Evolutionary conservation across 805 yeast species (phyloP), one percentile per base, ranked within the genome.

Genomic region (Saccharomycopsis sp.): DNA sequence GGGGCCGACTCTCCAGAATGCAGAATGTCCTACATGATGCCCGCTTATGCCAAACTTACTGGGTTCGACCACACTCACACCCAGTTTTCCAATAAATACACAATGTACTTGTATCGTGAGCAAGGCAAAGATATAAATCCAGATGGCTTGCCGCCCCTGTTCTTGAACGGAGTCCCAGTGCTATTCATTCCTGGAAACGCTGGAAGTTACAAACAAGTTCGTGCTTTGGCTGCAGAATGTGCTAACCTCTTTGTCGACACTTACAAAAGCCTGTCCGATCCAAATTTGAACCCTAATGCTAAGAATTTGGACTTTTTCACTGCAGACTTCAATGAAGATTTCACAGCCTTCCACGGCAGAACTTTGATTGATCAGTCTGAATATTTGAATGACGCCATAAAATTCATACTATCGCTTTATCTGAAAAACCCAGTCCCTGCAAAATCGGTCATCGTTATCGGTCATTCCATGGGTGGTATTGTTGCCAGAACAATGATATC

Each of bases 381-480:
- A 57, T 89, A 82, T 56, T 60, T 85, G 46, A 89, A 92, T 53
- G 96, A 88, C 51, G 96, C 96, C 1, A 67, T 92, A 3, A 59
- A 61, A 17, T 87, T 80, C 54, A 87, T 89, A 17, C 59, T 92
- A 13, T 71, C 75, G 3, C 61, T 89, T 4, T 89, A 89, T 52
- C 62, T 63, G 2, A 32, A 29, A 35, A 38, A 39, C 8, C 33
- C 38, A 8, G 92, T 92, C 0, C 30, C 34, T 20, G 23, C 34
- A 4, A 56, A 59, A 20, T 81, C 95, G 0, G 94, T 89, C 1
- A 73, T 89, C 0, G 56, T 89, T 0, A 50, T 89, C 1, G 96
- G 86, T 2, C 98, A 89, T 62, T 89, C 97, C 0, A 89, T 89
- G 98, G 98, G 98, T 31, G 98, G 98, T 2, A 73, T 89, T 13